Percentiles rank a stretch among this genome's conserved stretches.
These are phyloP conservation scores for Acidomyces sp. DNA, from an alignment of 495 filamentous ascomycete genomes.

Conservation along the genomic window DNA sequence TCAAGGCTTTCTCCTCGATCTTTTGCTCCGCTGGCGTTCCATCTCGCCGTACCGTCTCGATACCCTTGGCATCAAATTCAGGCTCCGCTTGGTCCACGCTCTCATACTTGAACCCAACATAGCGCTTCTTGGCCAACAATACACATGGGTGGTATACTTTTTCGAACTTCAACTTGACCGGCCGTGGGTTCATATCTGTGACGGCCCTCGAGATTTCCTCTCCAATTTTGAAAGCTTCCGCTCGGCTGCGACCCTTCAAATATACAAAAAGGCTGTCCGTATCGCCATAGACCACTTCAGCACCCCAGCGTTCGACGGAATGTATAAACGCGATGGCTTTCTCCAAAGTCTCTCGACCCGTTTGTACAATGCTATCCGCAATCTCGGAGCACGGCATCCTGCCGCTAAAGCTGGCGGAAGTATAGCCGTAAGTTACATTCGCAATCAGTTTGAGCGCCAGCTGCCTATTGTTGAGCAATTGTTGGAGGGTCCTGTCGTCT, in stretches of 20 bases:
- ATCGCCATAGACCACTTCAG: conserved; percentile 95
- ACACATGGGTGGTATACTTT: conserved; percentile 96
- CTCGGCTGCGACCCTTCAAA: conserved; percentile 71
- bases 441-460: conserved; percentile 93
- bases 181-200: conserved; percentile 80
- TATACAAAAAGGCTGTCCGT: conserved; percentile 94
- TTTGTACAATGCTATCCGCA: conserved; percentile 95
- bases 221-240: conserved; percentile 84
- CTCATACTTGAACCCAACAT: conserved; percentile 97
- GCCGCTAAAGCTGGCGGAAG: conserved; percentile 87
- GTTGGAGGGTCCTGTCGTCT: conserved; percentile 74
- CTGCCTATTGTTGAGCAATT: conserved; percentile 85
- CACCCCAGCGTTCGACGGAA: conserved; percentile 71
- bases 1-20: conserved; percentile 89
- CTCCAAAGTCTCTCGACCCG: conserved; percentile 85
- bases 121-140: conserved; percentile 90
- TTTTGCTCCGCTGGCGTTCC: conserved; percentile 93
- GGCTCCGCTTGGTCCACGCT: conserved; percentile 60
- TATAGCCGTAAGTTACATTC: conserved; percentile 97
- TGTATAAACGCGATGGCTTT: conserved; percentile 89
- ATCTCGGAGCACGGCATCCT: conserved; percentile 97
- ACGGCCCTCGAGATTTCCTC: conserved; percentile 83
- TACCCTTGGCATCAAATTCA: conserved; percentile 95
- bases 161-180: conserved; percentile 94
- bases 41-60: conserved; percentile 90